Percentiles rank a stretch among this genome's conserved stretches.
These are phyloP conservation scores for Pestalotiopsis sp. DNA, from an alignment of 2,329 filamentous ascomycete species.

Conservation along the genomic window DNA sequence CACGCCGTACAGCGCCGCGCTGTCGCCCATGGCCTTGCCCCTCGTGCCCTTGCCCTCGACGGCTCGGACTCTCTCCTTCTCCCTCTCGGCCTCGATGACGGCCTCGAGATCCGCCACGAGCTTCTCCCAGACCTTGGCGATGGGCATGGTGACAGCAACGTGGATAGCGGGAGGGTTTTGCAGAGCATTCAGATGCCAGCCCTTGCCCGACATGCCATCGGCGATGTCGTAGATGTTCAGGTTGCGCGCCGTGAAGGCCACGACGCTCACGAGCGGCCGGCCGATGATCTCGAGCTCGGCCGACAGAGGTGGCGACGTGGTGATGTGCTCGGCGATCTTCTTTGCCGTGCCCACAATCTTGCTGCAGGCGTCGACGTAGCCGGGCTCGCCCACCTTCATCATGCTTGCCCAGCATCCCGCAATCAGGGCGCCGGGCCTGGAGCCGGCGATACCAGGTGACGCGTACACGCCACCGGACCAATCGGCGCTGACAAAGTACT, in stretches of 20 bases:
- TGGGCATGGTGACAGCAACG: conserved; percentile 88
- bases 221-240: conserved; percentile 94
- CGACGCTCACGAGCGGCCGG: conserved; percentile 83
- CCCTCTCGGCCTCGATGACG: conserved; percentile 72
- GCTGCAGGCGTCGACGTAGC: conserved; percentile 85
- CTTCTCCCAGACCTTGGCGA: conserved; percentile 78
- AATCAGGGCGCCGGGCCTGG: conserved; percentile 89
- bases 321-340: conserved; percentile 77
- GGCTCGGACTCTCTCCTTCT: conserved; percentile 75
- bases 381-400: conserved; percentile 83
- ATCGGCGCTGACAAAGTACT: conserved; percentile 95
- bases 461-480: conserved; percentile 97
- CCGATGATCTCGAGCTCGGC: conserved; percentile 81
- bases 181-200: conserved; percentile 95
- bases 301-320: conserved; percentile 67
- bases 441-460: conserved; percentile 88
- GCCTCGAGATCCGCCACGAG: conserved; percentile 73
- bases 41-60: conserved; percentile 69
- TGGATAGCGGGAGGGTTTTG: conserved; percentile 93
- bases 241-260: conserved; percentile 83
- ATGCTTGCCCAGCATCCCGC: conserved; percentile 94
- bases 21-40: conserved; percentile 74
- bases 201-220: conserved; percentile 79
- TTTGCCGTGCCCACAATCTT: conserved; percentile 87
- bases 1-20: conserved; percentile 90